Evolutionary conservation across 345 rosid species (phyloP), one percentile per base, ranked within the genome.

Genomic region (Eucalyptus albens): DNA sequence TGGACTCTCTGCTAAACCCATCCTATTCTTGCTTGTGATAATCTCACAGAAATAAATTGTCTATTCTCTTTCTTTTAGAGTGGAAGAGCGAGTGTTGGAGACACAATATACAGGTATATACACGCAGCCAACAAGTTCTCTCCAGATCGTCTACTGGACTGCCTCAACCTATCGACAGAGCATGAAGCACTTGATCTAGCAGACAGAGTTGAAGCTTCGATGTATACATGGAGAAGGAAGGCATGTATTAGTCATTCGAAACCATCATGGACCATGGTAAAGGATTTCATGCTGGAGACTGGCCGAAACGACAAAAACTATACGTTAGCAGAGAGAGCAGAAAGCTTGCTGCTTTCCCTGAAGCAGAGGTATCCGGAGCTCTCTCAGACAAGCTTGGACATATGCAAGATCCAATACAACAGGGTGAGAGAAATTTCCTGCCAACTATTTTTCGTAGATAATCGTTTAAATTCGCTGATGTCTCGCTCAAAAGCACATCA

Each of bases 341-440:
- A 90, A 56, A 88, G 88, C 37, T 56, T 90, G 56, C 49, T 90
- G 80, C 77, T 90, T 72, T 86, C 88, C 87, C 47, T 90, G 91
- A 90, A 90, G 88, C 89, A 90, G 29, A 88, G 91, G 49, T 90
- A 47, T 80, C 90, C 91, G 6, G 90, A 88, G 47, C 91, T 90
- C 86, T 88, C 91, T 13, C 91, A 90, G 88, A 90, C 91, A 40
- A 88, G 87, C 86, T 51, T 90, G 87, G 91, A 90, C 88, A 77
- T 86, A 11, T 50, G 91, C 91, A 90, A 90, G 91, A 88, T 90
- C 88, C 91, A 90, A 45, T 69, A 86, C 88, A 90, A 90, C 77
- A 77, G 60, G 91, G 91, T 88, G 42, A 72, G 77, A 0, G 9
- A 26, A 89, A 82, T n/a, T 86, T 31, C 62, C 88, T 11, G 88